A percentile compares a stretch with the other conserved stretches of the same genome.
Evolutionary conservation across 805 yeast genomes (phyloP).

Genomic region (Sporopachydermia lactativora): DNA sequence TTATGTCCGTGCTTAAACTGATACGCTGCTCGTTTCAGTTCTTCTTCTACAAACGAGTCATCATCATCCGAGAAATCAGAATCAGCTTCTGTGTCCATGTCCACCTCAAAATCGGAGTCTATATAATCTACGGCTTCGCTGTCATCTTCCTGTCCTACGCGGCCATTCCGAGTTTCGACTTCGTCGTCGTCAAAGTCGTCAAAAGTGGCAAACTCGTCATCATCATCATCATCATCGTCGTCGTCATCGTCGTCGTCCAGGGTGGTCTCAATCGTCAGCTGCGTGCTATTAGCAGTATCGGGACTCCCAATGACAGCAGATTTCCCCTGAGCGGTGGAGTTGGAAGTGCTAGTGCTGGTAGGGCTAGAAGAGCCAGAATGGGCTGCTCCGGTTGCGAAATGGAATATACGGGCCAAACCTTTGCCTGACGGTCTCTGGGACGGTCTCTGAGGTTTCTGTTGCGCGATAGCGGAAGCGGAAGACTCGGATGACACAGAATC

Average conservation of each 20-base stretch:
- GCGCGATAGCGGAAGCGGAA: neutral
- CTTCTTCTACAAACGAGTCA: conserved; percentile 26
- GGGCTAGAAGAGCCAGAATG: neutral
- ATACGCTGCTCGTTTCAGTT: conserved; percentile 21
- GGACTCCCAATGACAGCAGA: neutral
- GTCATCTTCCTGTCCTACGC: conserved; percentile 4
- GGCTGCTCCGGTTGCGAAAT: too few species aligned
- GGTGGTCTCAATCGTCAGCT: too few species aligned
- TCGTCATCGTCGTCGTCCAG: conserved; percentile 14
- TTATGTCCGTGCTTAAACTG: conserved; percentile 16
- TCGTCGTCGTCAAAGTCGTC: conserved; percentile 18
- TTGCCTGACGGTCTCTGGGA: conserved; percentile 1
- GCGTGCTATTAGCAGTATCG: conserved; percentile 6
- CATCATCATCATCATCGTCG: conserved; percentile 16
- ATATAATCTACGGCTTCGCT: conserved; percentile 6
- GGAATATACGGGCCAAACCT: neutral
- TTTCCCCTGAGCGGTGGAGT: too few species aligned
- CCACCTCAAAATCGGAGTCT: conserved; percentile 7
- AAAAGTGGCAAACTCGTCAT: conserved; percentile 19
- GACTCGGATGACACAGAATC: too few species aligned
- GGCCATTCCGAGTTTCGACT: conserved; percentile 12
- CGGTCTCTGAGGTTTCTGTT: neutral
- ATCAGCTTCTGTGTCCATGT: conserved; percentile 6
- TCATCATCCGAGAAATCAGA: conserved; percentile 26
- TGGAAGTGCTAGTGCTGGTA: neutral